Percentiles rank a stretch among this genome's conserved stretches.
phyloP scores from a whole-genome alignment of 208 protist genomes.

The Trypanosoma avium region DNA sequence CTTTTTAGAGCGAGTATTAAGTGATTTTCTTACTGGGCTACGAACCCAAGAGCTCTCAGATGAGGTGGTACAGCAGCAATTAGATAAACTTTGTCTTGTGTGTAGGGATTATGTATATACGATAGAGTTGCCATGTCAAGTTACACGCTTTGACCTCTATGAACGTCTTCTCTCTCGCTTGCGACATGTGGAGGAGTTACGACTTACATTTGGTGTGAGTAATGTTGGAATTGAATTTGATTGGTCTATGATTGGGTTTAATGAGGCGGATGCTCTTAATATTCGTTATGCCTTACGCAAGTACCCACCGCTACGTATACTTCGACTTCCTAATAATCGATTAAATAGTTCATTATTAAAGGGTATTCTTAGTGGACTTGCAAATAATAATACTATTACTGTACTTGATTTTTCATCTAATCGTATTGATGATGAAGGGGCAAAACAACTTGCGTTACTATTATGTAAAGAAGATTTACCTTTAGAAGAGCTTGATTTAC shows the following conservation, averaged over 20 bases:
- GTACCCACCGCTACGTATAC: conserved; percentile 44
- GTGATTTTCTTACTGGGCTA: conserved; percentile 70
- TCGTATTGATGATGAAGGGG: conserved; percentile 62
- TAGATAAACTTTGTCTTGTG: conserved; percentile 62
- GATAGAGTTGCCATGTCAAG: conserved; percentile 68
- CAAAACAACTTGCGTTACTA: conserved; percentile 60
- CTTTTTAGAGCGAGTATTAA: conserved; percentile 76
- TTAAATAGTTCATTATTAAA: conserved; percentile 50
- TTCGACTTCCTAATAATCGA: conserved; percentile 74
- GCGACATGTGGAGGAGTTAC: conserved; percentile 60
- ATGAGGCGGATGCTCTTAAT: conserved; percentile 58
- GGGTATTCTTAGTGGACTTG: conserved; percentile 61
- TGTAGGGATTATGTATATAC: conserved; percentile 75
- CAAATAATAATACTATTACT: conserved; percentile 55
- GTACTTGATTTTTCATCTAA: conserved; percentile 88
- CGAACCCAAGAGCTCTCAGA: conserved; percentile 25
- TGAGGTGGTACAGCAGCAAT: conserved; percentile 29
- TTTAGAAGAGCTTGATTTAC: conserved; percentile 77
- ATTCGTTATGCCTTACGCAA: conserved; percentile 54
- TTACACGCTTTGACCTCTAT: conserved; percentile 68
- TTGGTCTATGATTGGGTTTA: conserved; percentile 72
- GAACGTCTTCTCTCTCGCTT: conserved; percentile 64
- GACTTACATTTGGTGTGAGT: conserved; percentile 72
- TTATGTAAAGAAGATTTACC: conserved; percentile 60
- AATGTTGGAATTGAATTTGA: conserved; percentile 59